These are phyloP conservation scores for Priceomyces medius DNA, from an alignment of 805 yeast genomes.

Conservation along the genomic window DNA sequence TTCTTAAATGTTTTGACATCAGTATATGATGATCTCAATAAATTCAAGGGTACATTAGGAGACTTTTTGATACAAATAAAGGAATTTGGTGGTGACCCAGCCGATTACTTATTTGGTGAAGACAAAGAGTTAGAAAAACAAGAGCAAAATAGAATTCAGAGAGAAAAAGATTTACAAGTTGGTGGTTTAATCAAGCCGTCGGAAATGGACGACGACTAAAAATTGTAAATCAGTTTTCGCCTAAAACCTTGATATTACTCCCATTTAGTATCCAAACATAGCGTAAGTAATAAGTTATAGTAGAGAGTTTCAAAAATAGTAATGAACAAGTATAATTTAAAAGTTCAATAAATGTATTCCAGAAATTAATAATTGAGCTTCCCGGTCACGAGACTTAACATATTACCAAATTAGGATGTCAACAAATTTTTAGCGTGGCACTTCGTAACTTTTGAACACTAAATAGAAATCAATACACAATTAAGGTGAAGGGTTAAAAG, in stretches of 20 bases:
- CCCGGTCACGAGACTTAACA: no score
- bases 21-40: constrained; percentile 68
- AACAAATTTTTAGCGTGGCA: constrained; percentile 2
- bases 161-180: constrained; percentile 78
- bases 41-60: constrained; percentile 81
- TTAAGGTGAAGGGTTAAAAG: not conserved
- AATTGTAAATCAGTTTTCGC: no score
- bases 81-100: constrained; percentile 92
- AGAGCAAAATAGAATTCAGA: constrained; percentile 68
- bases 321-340: no score
- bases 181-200: constrained; percentile 95
- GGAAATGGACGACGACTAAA: constrained; percentile 70
- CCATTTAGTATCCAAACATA: no score
- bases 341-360: no score
- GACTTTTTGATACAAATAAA: constrained; percentile 96
- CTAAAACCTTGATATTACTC: no score
- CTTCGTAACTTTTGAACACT: not conserved
- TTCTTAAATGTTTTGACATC: constrained; percentile 76
- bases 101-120: constrained; percentile 92
- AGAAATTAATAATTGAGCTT: no score
- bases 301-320: no score
- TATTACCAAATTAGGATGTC: constrained; percentile 12
- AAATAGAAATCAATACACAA: not conserved
- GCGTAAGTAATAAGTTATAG: no score
- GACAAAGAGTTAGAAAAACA: constrained; percentile 77